phyloP scores from a whole-genome alignment of 2,329 filamentous ascomycete genomes.

The Fusarium sp. region DNA sequence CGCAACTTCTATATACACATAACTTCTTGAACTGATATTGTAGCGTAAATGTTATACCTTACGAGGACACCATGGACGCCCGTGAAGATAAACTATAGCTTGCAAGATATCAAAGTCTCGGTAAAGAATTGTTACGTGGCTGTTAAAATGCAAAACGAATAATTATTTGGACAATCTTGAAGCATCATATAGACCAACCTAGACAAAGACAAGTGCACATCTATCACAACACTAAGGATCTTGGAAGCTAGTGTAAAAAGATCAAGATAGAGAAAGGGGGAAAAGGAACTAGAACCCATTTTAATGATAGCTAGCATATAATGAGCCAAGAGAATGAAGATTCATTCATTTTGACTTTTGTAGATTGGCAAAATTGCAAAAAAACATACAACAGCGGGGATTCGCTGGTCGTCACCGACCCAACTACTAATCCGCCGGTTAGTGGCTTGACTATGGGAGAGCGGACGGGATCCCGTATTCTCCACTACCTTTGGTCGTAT shows the following conservation, averaged over 20 bases:
- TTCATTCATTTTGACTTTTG: too few relatives aligned
- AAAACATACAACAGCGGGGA: conserved; percentile 31
- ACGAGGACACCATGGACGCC: background rate
- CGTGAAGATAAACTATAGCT: background rate
- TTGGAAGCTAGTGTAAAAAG: too few relatives aligned
- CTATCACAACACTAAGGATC: too few relatives aligned
- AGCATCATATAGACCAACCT: background rate
- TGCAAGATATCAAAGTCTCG: background rate
- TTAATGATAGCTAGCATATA: too few relatives aligned
- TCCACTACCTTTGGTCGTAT: conserved; percentile 30
- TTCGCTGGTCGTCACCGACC: conserved; percentile 30
- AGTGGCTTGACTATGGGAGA: conserved; percentile 28
- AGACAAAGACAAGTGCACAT: background rate
- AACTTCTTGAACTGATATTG: background rate
- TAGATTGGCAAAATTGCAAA: background rate
- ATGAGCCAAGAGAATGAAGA: too few relatives aligned
- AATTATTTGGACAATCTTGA: background rate
- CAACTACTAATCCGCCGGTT: conserved; percentile 29
- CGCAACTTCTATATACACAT: background rate
- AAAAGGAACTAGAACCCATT: too few relatives aligned
- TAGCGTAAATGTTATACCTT: background rate
- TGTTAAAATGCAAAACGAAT: background rate
- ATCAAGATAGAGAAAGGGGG: too few relatives aligned
- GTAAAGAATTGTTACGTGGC: background rate
- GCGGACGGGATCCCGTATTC: conserved; percentile 28